phyloP scores from a whole-genome alignment of 257 asterid genomes.

The Solanum pennellii region DNA sequence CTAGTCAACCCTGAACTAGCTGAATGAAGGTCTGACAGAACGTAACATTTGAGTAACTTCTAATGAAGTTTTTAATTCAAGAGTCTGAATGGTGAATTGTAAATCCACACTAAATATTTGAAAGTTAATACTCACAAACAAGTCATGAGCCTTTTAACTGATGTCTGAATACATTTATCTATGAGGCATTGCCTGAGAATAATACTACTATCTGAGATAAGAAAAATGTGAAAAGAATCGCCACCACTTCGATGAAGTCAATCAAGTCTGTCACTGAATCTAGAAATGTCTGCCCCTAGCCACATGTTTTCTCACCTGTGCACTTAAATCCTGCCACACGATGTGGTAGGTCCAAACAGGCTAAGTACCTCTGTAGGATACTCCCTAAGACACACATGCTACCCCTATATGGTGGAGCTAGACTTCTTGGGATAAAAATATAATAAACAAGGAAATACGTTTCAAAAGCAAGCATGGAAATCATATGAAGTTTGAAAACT shows the following conservation, averaged over 20 bases:
- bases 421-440: neutral
- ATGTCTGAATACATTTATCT: neutral
- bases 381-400: neutral
- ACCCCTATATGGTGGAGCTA: neutral
- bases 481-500: neutral
- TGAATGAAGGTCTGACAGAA: neutral
- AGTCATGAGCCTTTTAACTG: neutral
- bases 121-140: neutral
- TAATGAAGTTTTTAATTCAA: too few relatives aligned
- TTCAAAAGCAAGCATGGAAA: neutral
- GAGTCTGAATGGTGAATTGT: neutral
- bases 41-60: neutral
- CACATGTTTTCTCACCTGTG: neutral
- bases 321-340: neutral
- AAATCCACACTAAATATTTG: too few relatives aligned
- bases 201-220: neutral
- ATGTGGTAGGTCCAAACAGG: neutral
- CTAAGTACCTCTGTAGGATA: neutral
- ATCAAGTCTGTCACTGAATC: neutral
- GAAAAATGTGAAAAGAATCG: neutral
- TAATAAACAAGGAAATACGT: neutral
- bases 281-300: neutral
- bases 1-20: neutral
- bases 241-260: neutral
- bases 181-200: neutral